Evolutionary conservation across 148 eudicot species (phyloP).

Genomic region (Tetragonia tetragonoides): DNA sequence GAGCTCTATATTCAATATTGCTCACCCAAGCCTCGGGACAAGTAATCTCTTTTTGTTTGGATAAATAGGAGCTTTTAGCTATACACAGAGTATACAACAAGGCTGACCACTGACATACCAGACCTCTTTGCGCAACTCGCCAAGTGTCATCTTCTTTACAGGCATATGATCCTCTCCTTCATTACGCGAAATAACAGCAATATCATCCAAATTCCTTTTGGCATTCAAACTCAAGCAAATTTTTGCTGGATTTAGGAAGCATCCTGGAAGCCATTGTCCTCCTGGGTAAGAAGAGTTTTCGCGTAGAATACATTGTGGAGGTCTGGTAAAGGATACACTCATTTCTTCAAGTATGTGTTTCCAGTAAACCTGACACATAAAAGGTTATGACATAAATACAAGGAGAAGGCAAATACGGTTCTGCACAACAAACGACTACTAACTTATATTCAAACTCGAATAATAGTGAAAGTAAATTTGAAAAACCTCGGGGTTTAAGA

Average conservation of each 20-base stretch:
- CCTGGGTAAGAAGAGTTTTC: constrained; percentile 70
- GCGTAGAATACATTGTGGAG: constrained; percentile 58
- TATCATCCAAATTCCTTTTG: constrained; percentile 54
- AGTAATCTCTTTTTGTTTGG: too few relatives aligned
- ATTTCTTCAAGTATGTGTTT: constrained; percentile 64
- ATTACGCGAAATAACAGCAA: constrained; percentile 72
- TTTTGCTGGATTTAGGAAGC: constrained; percentile 67
- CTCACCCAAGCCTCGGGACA: too few relatives aligned
- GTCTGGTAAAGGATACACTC: constrained; percentile 55
- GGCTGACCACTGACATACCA: constrained; percentile 49
- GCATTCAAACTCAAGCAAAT: constrained; percentile 58
- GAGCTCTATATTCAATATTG: too few relatives aligned
- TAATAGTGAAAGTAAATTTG: not conserved
- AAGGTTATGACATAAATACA: not conserved
- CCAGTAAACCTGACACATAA: constrained; percentile 67
- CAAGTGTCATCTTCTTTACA: constrained; percentile 57
- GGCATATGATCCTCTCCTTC: constrained; percentile 76
- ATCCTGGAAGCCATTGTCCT: constrained; percentile 92
- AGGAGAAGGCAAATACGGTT: not conserved
- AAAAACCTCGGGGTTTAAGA: constrained; percentile 74
- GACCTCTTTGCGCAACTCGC: constrained; percentile 66
- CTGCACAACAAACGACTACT: not conserved
- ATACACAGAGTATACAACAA: not conserved
- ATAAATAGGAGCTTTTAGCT: not conserved
- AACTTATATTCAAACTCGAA: not conserved